Evolutionary conservation across 257 asterid species (phyloP).

Genomic region (Solanum chilense): DNA sequence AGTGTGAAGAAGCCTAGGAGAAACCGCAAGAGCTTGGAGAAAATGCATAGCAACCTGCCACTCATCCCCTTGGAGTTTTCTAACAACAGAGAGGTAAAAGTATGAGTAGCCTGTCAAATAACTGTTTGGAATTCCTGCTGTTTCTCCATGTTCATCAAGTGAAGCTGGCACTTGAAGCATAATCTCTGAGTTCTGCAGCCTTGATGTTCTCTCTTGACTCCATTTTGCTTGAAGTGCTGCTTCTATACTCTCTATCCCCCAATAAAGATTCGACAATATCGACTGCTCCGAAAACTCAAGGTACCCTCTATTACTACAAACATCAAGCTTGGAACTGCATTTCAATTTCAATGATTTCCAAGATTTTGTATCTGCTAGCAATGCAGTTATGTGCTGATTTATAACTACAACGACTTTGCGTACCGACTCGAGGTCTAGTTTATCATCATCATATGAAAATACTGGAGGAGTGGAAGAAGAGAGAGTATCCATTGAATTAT

Average conservation of each 20-base stretch:
- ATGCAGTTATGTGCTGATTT: slow-evolving; percentile 28
- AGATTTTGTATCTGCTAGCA: slow-evolving; percentile 23
- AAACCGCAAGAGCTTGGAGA: slow-evolving; percentile 56
- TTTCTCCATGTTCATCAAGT: slow-evolving; percentile 44
- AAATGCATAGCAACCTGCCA: slow-evolving; percentile 74
- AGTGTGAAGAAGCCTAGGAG: slow-evolving; percentile 38
- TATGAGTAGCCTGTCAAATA: slow-evolving; percentile 45
- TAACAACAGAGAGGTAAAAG: slow-evolving; percentile 49
- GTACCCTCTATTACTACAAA: slow-evolving; percentile 31
- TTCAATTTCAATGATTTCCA: slow-evolving; percentile 30
- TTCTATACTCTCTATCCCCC: slow-evolving; percentile 59
- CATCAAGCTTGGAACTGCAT: slow-evolving; percentile 49
- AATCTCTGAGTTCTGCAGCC: slow-evolving; percentile 48
- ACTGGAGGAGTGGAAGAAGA: slow-evolving; percentile 7
- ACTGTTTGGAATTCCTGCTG: slow-evolving; percentile 48
- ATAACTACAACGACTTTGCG: slow-evolving; percentile 27
- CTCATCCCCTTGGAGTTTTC: slow-evolving; percentile 37
- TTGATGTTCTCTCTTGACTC: slow-evolving; percentile 13
- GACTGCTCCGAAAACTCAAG: slow-evolving; percentile 70
- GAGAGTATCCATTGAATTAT: slow-evolving; percentile 35
- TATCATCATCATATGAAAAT: slow-evolving; percentile 24
- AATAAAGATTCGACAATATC: slow-evolving; percentile 59
- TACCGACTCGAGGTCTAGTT: slow-evolving; percentile 40
- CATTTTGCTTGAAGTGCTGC: slow-evolving; percentile 22
- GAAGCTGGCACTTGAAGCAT: slow-evolving; percentile 91